Percentiles rank a stretch among this genome's conserved stretches.
Conservation (phyloP, 2,329 filamentous ascomycete species). For the Ramularia endophylla region DNA sequence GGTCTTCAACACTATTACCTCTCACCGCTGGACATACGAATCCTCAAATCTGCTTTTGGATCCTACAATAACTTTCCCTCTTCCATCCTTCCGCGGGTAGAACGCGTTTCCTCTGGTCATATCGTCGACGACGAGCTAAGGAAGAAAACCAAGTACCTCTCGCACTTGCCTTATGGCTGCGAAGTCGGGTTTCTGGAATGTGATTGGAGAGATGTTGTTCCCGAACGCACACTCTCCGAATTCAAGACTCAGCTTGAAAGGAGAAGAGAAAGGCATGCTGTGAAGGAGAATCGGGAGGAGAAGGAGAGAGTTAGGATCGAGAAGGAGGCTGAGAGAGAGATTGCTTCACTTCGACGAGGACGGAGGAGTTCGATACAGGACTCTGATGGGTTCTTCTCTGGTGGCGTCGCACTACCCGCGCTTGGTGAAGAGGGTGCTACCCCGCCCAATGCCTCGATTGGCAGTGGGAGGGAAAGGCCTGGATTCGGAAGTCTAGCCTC, state of each 20-base stretch:
- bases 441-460: constrained; percentile 23
- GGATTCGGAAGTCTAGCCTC: constrained; percentile 66
- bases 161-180: constrained; percentile 83
- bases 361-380: constrained; percentile 47
- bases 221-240: constrained; percentile 63
- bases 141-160: constrained; percentile 78
- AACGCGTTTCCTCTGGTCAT: constrained; percentile 83
- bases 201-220: constrained; percentile 88
- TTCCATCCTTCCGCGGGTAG: constrained; percentile 77
- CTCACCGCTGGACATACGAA: constrained; percentile 84
- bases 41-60: constrained; percentile 83
- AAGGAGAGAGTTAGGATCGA: constrained; percentile 78
- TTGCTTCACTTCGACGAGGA: constrained; percentile 59
- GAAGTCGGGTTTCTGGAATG: constrained; percentile 88
- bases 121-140: constrained; percentile 79
- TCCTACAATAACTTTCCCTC: constrained; percentile 77
- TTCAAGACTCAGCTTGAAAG: constrained; percentile 74
- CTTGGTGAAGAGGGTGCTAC: constrained; percentile 8
- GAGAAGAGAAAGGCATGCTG: constrained; percentile 67
- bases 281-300: constrained; percentile 82
- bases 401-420: constrained; percentile 26
- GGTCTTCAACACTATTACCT: constrained; percentile 83
- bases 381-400: constrained; percentile 32
- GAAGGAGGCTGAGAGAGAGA: constrained; percentile 65
- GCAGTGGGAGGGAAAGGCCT: constrained; percentile 51